A percentile compares a stretch with the other conserved stretches of the same genome.
These are phyloP conservation scores for Verticillium tricorpus DNA, from an alignment of 2,329 filamentous ascomycete species.

Conservation along the genomic window DNA sequence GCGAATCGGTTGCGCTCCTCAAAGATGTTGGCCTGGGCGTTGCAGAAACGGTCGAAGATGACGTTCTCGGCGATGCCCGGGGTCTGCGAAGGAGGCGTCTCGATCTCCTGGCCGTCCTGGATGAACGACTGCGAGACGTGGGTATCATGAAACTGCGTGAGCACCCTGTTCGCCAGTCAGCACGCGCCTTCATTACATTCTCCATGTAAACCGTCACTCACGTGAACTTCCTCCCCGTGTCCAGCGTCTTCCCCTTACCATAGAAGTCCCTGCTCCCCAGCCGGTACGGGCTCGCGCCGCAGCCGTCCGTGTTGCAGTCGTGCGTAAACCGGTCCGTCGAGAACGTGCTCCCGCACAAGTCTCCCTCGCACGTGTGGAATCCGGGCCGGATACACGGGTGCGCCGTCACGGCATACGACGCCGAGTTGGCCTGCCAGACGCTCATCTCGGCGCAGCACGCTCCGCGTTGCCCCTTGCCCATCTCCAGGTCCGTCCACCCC, in stretches of 20 bases:
- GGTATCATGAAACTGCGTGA: constrained; percentile 51
- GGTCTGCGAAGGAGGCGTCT: constrained; percentile 26
- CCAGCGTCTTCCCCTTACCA: constrained; percentile 50
- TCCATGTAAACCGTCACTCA: background rate
- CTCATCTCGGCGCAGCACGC: constrained; percentile 56
- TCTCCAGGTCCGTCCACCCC: constrained; percentile 43
- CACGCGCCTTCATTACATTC: background rate
- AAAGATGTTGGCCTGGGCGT: accelerated
- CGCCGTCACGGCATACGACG: background rate
- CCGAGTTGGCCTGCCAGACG: constrained; percentile 42
- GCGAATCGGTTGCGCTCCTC: background rate
- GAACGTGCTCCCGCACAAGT: background rate
- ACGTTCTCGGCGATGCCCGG: background rate
- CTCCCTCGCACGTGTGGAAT: constrained; percentile 17
- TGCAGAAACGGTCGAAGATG: constrained; percentile 3
- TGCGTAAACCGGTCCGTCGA: background rate
- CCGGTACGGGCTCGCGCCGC: constrained; percentile 62
- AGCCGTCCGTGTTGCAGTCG: constrained; percentile 60
- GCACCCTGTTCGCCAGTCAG: constrained; percentile 33
- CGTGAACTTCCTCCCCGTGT: constrained; percentile 52
- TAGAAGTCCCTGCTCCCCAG: constrained; percentile 57
- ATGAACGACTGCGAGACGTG: constrained; percentile 58
- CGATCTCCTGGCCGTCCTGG: constrained; percentile 52
- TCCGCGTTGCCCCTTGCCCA: constrained; percentile 43
- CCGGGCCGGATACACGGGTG: background rate